phyloP scores from a whole-genome alignment of 2,329 filamentous ascomycete genomes.

The Fusarium fracticaudum region DNA sequence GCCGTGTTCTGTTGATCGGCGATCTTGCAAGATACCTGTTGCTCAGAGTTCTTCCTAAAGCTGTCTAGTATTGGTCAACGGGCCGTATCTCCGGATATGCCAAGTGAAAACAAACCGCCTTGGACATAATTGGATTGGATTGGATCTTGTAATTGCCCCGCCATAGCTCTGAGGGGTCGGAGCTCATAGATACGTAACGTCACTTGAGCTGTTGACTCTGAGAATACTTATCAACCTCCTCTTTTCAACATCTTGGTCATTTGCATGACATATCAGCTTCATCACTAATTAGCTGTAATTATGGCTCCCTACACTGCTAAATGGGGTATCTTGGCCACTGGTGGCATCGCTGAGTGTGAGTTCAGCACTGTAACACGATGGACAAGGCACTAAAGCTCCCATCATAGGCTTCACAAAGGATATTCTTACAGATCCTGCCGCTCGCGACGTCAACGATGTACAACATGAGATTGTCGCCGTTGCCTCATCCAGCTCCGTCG shows the following conservation, averaged over 20 bases:
- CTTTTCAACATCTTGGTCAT: not conserved
- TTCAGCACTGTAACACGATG: not conserved
- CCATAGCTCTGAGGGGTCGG: slow-evolving; percentile 25
- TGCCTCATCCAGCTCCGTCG: slow-evolving; percentile 78
- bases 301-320: slow-evolving; percentile 62
- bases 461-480: slow-evolving; percentile 82
- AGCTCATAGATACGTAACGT: slow-evolving; percentile 23
- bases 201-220: not conserved
- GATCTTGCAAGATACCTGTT: not conserved
- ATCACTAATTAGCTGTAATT: slow-evolving; percentile 20
- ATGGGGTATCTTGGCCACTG: slow-evolving; percentile 71
- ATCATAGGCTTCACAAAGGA: slow-evolving; percentile 75
- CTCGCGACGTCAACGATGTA: slow-evolving; percentile 76
- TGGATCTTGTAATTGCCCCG: slow-evolving; percentile 13
- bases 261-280: not conserved
- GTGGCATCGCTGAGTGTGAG: slow-evolving; percentile 66
- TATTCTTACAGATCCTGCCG: slow-evolving; percentile 76
- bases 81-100: slow-evolving; percentile 6
- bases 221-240: not conserved
- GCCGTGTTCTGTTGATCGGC: not conserved
- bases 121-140: slow-evolving; percentile 11
- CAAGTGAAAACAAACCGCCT: slow-evolving; percentile 16
- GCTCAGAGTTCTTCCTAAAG: not conserved
- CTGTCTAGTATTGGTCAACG: slow-evolving; percentile 3
- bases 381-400: not conserved